Base-by-base conservation (phyloP, 192 early-diverging fungal species). In the Podila epigama region DNA sequence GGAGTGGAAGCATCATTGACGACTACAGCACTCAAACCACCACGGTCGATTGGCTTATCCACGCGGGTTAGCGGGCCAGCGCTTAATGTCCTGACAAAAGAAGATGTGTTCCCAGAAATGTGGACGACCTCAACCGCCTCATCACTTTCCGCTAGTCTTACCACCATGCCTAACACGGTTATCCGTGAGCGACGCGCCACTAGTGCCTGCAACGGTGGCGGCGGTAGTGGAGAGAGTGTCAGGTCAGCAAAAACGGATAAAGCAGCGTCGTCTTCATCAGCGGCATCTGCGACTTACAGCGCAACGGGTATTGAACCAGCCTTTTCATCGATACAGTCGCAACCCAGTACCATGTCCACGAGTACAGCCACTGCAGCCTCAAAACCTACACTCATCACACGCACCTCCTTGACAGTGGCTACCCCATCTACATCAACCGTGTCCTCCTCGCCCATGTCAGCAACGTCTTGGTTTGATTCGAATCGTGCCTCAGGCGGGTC, bases 381-480 rank as follows among this genome's bases (percentile, higher is more conserved):
- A 7, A 77, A 77, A 50, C 73, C 73, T 0, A 64, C 61, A 0
- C 56, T 77, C 10, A 77, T 77, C 51, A 54, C 65, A 5, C 73
- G 66, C 3, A 51, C 73, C 1, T 60, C 55, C 15, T 18, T 77
- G 12, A 41, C 73, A 18, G 73, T 59, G 22, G 55, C 61, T 9
- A 64, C 73, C 12, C 66, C 73, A 22, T 77, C 66, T 7, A 60
- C 73, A 1, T 77, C 73, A 11, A 77, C 66, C 7, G 61, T 77
- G 20, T 77, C 73, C 6, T 77, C 73, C 6, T 77, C 73, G 7
- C 73, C 73, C 20, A 59, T 77, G 53, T 77, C 73, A 13, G 25
- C 66, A 5, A 60, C 65, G 7, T 77, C 73, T 9, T 77, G 73
- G 73, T 57, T 77, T 51, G 73, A 77, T 32, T 37, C 60, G 0